Percentiles rank a stretch among this genome's conserved stretches.
Conservation (phyloP, 176 grass and related monocot species). For the Triticum turgidum region DNA sequence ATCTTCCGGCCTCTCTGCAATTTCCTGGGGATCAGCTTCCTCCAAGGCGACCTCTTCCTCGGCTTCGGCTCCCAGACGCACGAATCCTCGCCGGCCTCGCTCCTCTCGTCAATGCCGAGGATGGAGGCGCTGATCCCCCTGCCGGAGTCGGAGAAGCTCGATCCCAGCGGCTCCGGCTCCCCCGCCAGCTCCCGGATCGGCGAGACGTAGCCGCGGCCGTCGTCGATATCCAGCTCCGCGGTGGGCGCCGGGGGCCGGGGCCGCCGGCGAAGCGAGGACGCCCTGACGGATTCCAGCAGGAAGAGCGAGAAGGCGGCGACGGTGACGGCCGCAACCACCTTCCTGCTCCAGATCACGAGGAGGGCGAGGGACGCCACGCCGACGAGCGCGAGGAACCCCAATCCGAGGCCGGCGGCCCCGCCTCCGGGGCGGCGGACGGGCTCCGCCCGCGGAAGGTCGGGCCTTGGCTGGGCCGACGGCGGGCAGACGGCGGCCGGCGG, state of each 20-base stretch:
- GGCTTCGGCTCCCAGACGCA: constrained; percentile 31
- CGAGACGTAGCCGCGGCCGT: constrained; percentile 53
- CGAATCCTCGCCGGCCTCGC: constrained; percentile 15
- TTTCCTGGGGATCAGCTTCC: constrained; percentile 54
- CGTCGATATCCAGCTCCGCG: constrained; percentile 26
- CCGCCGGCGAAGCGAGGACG: constrained; percentile 6
- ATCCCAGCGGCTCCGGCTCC: constrained; percentile 33
- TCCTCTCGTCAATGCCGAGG: constrained; percentile 15
- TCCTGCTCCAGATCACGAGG: constrained; percentile 75
- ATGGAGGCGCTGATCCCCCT: constrained; percentile 6
- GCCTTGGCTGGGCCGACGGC: background rate
- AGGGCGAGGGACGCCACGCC: constrained; percentile 55
- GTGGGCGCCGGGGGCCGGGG: background rate
- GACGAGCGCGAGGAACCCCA: constrained; percentile 53
- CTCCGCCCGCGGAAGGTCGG: background rate
- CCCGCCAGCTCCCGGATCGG: constrained; percentile 64
- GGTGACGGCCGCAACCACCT: constrained; percentile 65
- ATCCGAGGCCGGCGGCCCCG: constrained; percentile 8
- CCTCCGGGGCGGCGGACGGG: background rate
- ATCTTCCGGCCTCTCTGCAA: constrained; percentile 22
- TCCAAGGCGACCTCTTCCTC: constrained; percentile 44
- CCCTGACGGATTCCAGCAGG: constrained; percentile 53
- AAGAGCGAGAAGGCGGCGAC: constrained; percentile 52
- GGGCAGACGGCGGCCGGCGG: background rate
- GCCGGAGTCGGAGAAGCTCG: constrained; percentile 40